These are phyloP conservation scores for Fusarium udum DNA, from an alignment of 2,329 filamentous ascomycete genomes.

Conservation along the genomic window DNA sequence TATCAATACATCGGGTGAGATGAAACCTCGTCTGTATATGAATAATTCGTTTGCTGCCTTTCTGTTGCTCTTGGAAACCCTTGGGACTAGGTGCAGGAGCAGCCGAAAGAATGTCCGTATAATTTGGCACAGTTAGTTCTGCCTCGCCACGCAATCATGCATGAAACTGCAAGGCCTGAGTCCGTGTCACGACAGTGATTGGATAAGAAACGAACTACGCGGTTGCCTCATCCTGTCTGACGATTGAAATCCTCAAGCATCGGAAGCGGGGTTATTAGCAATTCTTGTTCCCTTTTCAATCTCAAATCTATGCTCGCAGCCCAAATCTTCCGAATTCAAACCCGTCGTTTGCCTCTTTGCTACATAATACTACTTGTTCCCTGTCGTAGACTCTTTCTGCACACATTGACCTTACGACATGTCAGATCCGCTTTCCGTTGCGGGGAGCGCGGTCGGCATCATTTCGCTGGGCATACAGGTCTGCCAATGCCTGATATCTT, in stretches of 20 bases:
- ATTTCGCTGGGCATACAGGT: neutral
- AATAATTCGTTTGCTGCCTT: rapidly evolving
- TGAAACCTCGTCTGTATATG: rapidly evolving
- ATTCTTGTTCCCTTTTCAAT: neutral
- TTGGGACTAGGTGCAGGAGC: rapidly evolving
- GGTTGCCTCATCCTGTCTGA: neutral
- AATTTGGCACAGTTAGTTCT: neutral
- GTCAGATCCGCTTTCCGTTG: neutral
- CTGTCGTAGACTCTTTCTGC: rapidly evolving
- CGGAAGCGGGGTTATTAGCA: neutral
- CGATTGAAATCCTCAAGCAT: neutral
- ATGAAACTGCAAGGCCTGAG: neutral
- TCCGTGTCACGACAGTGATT: neutral
- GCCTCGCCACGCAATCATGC: neutral
- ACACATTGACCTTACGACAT: rapidly evolving
- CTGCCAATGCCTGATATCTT: neutral
- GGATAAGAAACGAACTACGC: rapidly evolving
- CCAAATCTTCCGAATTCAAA: rapidly evolving
- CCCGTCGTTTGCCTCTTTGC: neutral
- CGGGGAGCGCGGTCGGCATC: neutral
- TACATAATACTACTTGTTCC: rapidly evolving
- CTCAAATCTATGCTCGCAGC: rapidly evolving
- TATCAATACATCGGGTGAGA: rapidly evolving
- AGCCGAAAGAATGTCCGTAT: neutral
- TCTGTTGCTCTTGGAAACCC: rapidly evolving